Evolutionary conservation across 805 yeast species (phyloP), one percentile per base, ranked within the genome.

Genomic region (Tetrapisispora nanseiensis): DNA sequence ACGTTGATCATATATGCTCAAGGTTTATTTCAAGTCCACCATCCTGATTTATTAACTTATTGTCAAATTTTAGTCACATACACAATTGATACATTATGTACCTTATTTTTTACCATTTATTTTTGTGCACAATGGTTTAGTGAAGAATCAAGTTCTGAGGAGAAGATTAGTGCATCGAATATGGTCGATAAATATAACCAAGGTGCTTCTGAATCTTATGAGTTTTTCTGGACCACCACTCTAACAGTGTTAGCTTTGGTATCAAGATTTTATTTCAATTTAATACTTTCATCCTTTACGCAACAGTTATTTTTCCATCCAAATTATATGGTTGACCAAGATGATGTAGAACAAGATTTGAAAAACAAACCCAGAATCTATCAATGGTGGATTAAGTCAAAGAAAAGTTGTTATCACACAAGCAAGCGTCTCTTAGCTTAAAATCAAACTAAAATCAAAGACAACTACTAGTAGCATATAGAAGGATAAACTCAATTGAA

Each of bases 61-160:
- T 75, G 92, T 4, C 68, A 80, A 22, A 76, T 82, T 23, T 72
- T 83, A 13, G 62, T 82, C 33, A 58, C 81, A 3, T 89, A 80
- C 59, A 52, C 75, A 2, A 33, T 76, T 9, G 97, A 90, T 58
- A 80, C 95, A 0, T 27, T 80, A 0, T 61, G 76, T 32, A 84
- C 86, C 22, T 60, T 77, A 22, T 61, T 82, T 3, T 87, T 82
- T 61, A 84, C 95, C 18, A 49, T 80, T 5, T 82, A 78, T 62
- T 89, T 90, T 57, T 72, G 80, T 6, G 71, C 73, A 41, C 72
- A 76, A 46, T 90, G 97, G 96, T 82, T 86, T 55, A 51, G 57
- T 3, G 76, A 72, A 45, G 78, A 71, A 9, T 41, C 28, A 11
- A 31, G 8, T 13, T 38, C 13, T 7, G 24, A 10, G 1, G n/a